phyloP scores from a whole-genome alignment of 2,329 filamentous ascomycete genomes.

The Ceratocystis albifundus region DNA sequence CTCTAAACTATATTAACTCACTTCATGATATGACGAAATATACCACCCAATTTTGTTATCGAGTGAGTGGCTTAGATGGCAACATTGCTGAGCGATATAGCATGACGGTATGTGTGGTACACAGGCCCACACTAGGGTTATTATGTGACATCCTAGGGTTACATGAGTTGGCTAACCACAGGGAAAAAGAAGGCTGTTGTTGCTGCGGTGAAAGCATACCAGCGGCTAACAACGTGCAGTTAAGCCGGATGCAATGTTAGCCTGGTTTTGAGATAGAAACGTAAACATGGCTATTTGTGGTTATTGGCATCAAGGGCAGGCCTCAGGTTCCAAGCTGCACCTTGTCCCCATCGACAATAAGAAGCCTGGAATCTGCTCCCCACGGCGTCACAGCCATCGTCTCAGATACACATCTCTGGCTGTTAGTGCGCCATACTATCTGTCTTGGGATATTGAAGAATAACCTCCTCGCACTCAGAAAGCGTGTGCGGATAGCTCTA shows the following conservation, averaged over 20 bases:
- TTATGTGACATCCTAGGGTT: fast-evolving
- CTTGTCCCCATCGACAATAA: not conserved
- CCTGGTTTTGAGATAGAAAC: not conserved
- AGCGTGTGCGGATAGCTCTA: not conserved
- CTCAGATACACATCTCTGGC: not conserved
- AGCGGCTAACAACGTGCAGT: not conserved
- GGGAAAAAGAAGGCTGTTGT: not conserved
- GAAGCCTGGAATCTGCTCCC: not conserved
- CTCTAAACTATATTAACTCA: not conserved
- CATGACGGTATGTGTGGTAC: too few relatives aligned
- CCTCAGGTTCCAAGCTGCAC: not conserved
- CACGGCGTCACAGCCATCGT: not conserved
- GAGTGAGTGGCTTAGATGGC: not conserved
- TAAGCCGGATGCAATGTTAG: not conserved
- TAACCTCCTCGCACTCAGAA: not conserved
- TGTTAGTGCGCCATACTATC: not conserved
- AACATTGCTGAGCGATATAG: not conserved
- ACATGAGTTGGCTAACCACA: too few relatives aligned
- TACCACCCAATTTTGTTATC: too few relatives aligned
- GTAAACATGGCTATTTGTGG: not conserved
- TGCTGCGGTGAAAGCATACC: conserved; percentile 12
- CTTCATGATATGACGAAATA: not conserved
- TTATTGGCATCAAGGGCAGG: not conserved
- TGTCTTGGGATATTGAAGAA: not conserved
- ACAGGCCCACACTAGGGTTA: not conserved